Evolutionary conservation across 1,284 basidiomycete genomes (phyloP).

Genomic region (Ustilago shanxiensis): DNA sequence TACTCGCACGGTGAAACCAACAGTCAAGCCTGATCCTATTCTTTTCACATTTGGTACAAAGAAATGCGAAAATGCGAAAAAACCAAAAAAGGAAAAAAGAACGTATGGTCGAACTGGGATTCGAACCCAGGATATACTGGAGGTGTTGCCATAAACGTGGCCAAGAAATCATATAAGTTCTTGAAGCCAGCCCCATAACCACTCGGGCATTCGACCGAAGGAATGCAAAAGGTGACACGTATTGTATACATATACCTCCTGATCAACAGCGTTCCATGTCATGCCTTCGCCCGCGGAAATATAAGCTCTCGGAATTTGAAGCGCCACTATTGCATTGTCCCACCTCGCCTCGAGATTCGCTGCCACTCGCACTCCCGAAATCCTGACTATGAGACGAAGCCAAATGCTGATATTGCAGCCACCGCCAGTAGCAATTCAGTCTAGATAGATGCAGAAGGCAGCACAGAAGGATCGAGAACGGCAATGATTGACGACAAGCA

Average conservation of each 20-base stretch:
- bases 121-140: constrained; percentile 57
- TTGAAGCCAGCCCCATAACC: constrained; percentile 60
- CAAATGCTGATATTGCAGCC: not conserved
- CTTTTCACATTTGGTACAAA: not conserved
- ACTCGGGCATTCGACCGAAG: constrained; percentile 56
- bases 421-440: no score
- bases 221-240: not conserved
- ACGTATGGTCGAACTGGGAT: constrained; percentile 55
- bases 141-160: constrained; percentile 50
- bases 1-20: constrained; percentile 16
- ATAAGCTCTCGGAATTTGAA: constrained; percentile 1
- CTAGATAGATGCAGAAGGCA: not conserved
- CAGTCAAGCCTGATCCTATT: not conserved
- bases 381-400: not conserved
- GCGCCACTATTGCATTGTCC: no score
- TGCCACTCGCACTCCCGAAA: no score
- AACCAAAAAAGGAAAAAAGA: constrained; percentile 14
- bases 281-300: not conserved
- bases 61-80: not conserved
- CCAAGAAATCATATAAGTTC: constrained; percentile 37
- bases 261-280: fast-evolving
- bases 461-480: not conserved
- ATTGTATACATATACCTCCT: constrained; percentile 1
- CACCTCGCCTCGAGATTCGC: no score
- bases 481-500: not conserved